Percentiles rank a stretch among this genome's conserved stretches.
Conservation (phyloP, 164 flowering plant species). For the Liriodendron chinense region DNA sequence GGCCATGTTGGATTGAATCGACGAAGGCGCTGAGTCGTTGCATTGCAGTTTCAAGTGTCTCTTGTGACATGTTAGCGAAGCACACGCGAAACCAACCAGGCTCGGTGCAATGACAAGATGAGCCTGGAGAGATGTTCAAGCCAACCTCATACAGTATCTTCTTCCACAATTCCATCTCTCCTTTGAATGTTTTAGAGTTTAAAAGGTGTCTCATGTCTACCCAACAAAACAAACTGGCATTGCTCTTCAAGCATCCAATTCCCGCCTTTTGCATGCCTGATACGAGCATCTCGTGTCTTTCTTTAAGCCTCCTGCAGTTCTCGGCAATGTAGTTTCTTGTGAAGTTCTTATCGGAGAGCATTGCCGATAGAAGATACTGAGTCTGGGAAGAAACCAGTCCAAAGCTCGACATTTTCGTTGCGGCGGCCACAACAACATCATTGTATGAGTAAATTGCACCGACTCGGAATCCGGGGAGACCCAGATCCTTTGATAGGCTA, state of each 20-base stretch:
- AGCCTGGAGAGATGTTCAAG: slow-evolving; percentile 79
- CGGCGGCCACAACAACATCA: slow-evolving; percentile 26
- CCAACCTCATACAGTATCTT: slow-evolving; percentile 59
- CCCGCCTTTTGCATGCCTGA: slow-evolving; percentile 26
- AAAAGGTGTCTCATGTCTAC: slow-evolving; percentile 79
- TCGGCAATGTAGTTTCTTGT: slow-evolving; percentile 17
- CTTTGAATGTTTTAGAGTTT: slow-evolving; percentile 45
- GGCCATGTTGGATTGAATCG: slow-evolving; percentile 6
- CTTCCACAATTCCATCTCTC: slow-evolving; percentile 84
- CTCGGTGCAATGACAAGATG: slow-evolving; percentile 83
- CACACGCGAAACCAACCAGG: slow-evolving; percentile 96
- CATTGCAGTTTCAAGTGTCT: slow-evolving; percentile 56
- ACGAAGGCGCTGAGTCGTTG: slow-evolving; percentile 46
- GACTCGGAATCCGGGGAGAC: slow-evolving; percentile 41
- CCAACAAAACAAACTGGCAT: slow-evolving; percentile 87
- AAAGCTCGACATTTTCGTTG: slow-evolving; percentile 52
- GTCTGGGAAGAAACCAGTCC: slow-evolving; percentile 43
- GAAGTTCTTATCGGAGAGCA: slow-evolving; percentile 32
- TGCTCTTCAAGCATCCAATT: slow-evolving; percentile 28
- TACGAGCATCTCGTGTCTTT: slow-evolving; percentile 26
- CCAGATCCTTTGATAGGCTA: slow-evolving; percentile 44
- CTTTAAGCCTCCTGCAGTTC: slow-evolving; percentile 24
- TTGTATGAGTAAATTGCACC: slow-evolving; percentile 39
- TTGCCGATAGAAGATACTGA: slow-evolving; percentile 29
- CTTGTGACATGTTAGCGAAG: slow-evolving; percentile 80